Base-by-base conservation (phyloP, 768 basidiomycete genomes). In the Leucocoprinus leucothites region DNA sequence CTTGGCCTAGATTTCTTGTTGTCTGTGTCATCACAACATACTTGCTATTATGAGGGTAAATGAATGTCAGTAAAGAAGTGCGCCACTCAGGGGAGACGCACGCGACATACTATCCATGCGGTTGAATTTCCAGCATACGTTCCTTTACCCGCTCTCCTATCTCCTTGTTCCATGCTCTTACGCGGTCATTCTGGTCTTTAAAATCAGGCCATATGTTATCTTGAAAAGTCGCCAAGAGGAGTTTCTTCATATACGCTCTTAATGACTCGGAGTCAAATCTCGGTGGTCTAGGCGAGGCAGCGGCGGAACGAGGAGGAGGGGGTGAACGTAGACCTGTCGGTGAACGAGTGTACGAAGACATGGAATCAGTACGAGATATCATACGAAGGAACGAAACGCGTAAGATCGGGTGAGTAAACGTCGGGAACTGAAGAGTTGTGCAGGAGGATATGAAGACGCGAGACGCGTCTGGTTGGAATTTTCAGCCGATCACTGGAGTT, bases 11-110 rank as follows among this genome's bases (percentile, higher is more conserved):
- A 62, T 93, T 93, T 74, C 91, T 90, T 66, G 82, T 88, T 58
- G 91, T 84, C 65, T 91, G 91, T 24, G 89, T 91, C 45, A 91
- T 74, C 41, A 94, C 91, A 55, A 92, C 83, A 65, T 91, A 94
- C 76, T 94, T 94, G 66, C 91, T 93, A 63, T 31, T 31, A 26
- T 54, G 48, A 48, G 41, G 48, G 51, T 26, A 11, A 41, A 50
- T 31, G 31, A 38, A 26, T 49, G 51, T 45, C 26, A 62, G 56
- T 54, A 51, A 19, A 52, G 36, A 43, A 28, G 48, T 61, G 14
- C 36, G 47, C 31, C 31, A 31, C 31, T 5, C 31, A 58, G 21
- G 57, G 51, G 21, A 7, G 43, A 35, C 11, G 50, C 48, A 31
- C 46, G 48, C 26, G 43, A 82, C 89, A 82, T 71, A 92, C 91